phyloP scores from a whole-genome alignment of 164 flowering plant species.

The Kingdonia uniflora region DNA sequence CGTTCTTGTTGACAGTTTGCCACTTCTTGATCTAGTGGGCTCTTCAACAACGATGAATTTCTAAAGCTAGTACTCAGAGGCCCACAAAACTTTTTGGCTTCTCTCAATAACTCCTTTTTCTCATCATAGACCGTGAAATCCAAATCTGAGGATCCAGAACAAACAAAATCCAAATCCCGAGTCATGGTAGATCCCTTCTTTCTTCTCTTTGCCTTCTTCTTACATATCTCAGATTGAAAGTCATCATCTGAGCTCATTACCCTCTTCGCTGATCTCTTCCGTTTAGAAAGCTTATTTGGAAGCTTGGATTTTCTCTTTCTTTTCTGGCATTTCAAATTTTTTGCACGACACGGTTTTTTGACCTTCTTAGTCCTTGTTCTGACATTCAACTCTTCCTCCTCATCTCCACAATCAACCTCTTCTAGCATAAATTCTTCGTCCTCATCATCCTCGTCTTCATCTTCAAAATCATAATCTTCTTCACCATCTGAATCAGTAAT shows the following conservation, averaged over 20 bases:
- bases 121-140: slow-evolving; percentile 86
- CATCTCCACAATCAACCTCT: slow-evolving; percentile 44
- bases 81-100: slow-evolving; percentile 40
- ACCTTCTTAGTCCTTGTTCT: slow-evolving; percentile 20
- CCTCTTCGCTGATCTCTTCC: slow-evolving; percentile 19
- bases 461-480: slow-evolving; percentile 16
- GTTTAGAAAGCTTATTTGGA: slow-evolving; percentile 26
- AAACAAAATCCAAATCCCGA: slow-evolving; percentile 60
- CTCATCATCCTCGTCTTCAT: slow-evolving; percentile 48
- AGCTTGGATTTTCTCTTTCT: slow-evolving; percentile 28
- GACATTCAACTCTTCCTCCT: slow-evolving; percentile 39
- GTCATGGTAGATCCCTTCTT: slow-evolving; percentile 14
- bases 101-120: slow-evolving; percentile 75
- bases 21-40: slow-evolving; percentile 17
- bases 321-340: slow-evolving; percentile 20
- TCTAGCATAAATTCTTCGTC: slow-evolving; percentile 53
- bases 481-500: slow-evolving; percentile 15
- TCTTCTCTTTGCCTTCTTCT: slow-evolving; percentile 10
- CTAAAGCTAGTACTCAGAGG: slow-evolving; percentile 25
- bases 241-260: slow-evolving; percentile 24
- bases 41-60: slow-evolving; percentile 13
- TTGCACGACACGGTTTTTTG: slow-evolving; percentile 14
- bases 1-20: slow-evolving; percentile 14
- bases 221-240: slow-evolving; percentile 13
- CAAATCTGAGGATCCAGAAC: slow-evolving; percentile 56